Conservation (phyloP, 2,329 filamentous ascomycete species). For the Pseudocercospora fijiensis region DNA sequence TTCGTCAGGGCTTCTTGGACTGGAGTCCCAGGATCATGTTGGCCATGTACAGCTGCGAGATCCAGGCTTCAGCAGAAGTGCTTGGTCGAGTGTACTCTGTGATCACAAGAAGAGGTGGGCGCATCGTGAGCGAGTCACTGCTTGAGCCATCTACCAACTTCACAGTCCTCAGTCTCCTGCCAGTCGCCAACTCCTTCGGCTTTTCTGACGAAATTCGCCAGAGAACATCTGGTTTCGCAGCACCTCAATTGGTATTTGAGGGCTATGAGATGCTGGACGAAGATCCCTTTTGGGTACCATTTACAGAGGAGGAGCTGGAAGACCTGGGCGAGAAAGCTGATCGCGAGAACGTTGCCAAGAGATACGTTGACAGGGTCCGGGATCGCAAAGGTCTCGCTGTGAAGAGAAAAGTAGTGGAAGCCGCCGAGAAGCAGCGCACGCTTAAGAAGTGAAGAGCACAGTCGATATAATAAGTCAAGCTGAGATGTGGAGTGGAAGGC, state of each 20-base stretch:
- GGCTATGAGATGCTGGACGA: slow-evolving; percentile 92
- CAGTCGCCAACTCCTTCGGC: slow-evolving; percentile 92
- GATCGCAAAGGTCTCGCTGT: slow-evolving; percentile 85
- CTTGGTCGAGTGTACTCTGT: slow-evolving; percentile 94
- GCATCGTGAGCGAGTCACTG: slow-evolving; percentile 84
- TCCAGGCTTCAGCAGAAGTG: slow-evolving; percentile 92
- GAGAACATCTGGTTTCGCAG: slow-evolving; percentile 82
- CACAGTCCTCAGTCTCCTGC: slow-evolving; percentile 82
- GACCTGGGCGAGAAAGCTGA: slow-evolving; percentile 93
- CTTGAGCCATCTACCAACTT: slow-evolving; percentile 97
- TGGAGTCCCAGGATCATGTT: slow-evolving; percentile 95
- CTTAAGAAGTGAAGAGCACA: slow-evolving; percentile 55
- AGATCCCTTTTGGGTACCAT: slow-evolving; percentile 97
- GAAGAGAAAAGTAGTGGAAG: slow-evolving; percentile 66
- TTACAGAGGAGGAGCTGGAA: slow-evolving; percentile 93
- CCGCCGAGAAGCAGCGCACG: slow-evolving; percentile 90
- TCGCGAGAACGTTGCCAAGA: slow-evolving; percentile 90
- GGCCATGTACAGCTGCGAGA: slow-evolving; percentile 97
- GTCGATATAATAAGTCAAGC: neutral
- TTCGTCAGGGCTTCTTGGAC: slow-evolving; percentile 83
- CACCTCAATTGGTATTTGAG: slow-evolving; percentile 88
- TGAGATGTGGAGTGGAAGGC: neutral
- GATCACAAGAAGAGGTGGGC: slow-evolving; percentile 88
- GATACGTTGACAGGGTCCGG: slow-evolving; percentile 89
- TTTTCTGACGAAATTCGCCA: slow-evolving; percentile 97